Evolutionary conservation across 371 early-diverging fungal species (phyloP).

Genomic region (Mortierella sp.): DNA sequence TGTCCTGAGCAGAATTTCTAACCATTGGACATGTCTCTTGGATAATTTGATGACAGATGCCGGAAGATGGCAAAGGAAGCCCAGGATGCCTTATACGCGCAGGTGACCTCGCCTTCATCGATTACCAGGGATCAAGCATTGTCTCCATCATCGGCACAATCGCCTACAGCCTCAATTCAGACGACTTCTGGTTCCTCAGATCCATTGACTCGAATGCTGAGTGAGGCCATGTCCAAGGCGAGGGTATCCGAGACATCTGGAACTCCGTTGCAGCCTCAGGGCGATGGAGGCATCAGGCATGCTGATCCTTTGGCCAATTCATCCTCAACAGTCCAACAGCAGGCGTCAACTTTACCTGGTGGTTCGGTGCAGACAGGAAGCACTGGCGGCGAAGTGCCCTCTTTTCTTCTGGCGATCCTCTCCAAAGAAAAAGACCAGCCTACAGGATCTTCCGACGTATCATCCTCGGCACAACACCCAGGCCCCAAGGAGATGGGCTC

Average conservation of each 20-base stretch:
- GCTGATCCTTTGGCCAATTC: conserved; percentile 3
- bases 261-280: conserved; percentile 21
- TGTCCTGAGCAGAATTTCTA: conserved; percentile 14
- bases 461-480: conserved; percentile 26
- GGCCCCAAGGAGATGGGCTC: conserved; percentile 16
- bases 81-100: no score
- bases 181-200: conserved; percentile 14
- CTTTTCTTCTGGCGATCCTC: conserved; percentile 41
- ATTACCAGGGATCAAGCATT: no score
- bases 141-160: conserved; percentile 1
- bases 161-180: conserved; percentile 2
- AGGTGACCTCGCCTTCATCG: no score
- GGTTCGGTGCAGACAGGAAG: neutral
- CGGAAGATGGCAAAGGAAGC: conserved; percentile 29
- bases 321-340: conserved; percentile 2
- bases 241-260: conserved; percentile 50
- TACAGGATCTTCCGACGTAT: conserved; percentile 10
- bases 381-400: conserved; percentile 27
- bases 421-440: conserved; percentile 32
- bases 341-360: neutral
- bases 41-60: no score
- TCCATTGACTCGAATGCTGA: conserved; percentile 39
- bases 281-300: no score
- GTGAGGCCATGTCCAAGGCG: conserved; percentile 40
- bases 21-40: neutral